These are phyloP conservation scores for Ceratobasidium papillatum DNA, from an alignment of 1,284 basidiomycete species.

Conservation along the genomic window DNA sequence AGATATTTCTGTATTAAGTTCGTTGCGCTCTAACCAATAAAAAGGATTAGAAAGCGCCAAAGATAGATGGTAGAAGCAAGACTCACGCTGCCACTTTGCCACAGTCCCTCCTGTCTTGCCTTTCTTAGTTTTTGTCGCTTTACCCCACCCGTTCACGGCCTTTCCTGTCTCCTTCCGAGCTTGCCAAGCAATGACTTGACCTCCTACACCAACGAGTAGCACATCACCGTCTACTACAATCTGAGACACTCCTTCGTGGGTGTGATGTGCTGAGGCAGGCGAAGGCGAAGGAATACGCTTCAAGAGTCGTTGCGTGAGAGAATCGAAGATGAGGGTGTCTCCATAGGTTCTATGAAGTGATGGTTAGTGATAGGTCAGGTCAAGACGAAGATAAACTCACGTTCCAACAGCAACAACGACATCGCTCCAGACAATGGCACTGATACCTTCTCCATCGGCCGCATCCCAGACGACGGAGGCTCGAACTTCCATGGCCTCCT, in stretches of 20 bases:
- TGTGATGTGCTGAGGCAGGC: constrained; percentile 51
- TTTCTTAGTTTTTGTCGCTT: constrained; percentile 46
- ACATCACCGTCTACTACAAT: constrained; percentile 72
- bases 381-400: constrained; percentile 47
- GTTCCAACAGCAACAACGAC: constrained; percentile 67
- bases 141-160: constrained; percentile 47
- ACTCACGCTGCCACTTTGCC: constrained; percentile 65
- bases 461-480: constrained; percentile 59
- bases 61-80: constrained; percentile 11
- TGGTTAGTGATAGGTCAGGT: constrained; percentile 44
- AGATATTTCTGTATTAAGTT: constrained; percentile 69
- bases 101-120: constrained; percentile 51
- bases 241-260: constrained; percentile 62
- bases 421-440: constrained; percentile 68
- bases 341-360: constrained; percentile 59
- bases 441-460: constrained; percentile 66
- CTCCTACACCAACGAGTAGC: constrained; percentile 70
- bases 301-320: constrained; percentile 60
- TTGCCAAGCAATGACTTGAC: constrained; percentile 73
- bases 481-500: constrained; percentile 42
- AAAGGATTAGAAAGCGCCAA: constrained; percentile 29
- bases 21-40: constrained; percentile 62
- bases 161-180: constrained; percentile 56
- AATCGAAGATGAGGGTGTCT: constrained; percentile 70
- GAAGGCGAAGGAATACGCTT: constrained; percentile 60